These are phyloP conservation scores for Podospora anserina DNA, from an alignment of 495 filamentous ascomycete species.

Conservation along the genomic window DNA sequence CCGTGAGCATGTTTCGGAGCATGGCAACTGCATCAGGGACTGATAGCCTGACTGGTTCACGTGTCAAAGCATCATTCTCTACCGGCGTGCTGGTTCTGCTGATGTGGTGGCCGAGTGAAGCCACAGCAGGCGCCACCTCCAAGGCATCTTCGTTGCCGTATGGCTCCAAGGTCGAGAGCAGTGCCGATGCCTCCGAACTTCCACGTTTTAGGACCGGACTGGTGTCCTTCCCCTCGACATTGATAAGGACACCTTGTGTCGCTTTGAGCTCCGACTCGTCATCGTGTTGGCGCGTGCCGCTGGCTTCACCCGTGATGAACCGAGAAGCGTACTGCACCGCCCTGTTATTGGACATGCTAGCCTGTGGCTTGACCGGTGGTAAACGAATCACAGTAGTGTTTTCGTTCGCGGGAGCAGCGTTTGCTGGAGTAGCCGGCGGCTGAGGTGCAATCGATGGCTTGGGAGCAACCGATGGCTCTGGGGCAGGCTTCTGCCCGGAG, in stretches of 20 bases:
- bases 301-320: not conserved
- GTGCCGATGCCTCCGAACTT: not conserved
- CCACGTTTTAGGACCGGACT: not conserved
- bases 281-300: not conserved
- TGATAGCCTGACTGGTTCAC: not conserved
- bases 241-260: not conserved
- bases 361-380: not conserved
- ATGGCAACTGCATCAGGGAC: not conserved
- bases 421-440: not conserved
- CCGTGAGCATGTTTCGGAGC: not conserved
- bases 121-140: not conserved
- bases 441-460: not conserved
- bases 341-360: not conserved
- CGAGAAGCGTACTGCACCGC: not conserved
- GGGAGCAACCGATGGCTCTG: not conserved
- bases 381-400: not conserved
- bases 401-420: not conserved
- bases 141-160: not conserved
- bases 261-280: too few relatives aligned
- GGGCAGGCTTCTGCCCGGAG: not conserved
- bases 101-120: not conserved
- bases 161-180: slow-evolving; percentile 9
- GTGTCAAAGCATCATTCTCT: not conserved
- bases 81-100: not conserved
- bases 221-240: not conserved